Conservation (phyloP, 805 yeast genomes). For the Lipomyces lipofer region DNA sequence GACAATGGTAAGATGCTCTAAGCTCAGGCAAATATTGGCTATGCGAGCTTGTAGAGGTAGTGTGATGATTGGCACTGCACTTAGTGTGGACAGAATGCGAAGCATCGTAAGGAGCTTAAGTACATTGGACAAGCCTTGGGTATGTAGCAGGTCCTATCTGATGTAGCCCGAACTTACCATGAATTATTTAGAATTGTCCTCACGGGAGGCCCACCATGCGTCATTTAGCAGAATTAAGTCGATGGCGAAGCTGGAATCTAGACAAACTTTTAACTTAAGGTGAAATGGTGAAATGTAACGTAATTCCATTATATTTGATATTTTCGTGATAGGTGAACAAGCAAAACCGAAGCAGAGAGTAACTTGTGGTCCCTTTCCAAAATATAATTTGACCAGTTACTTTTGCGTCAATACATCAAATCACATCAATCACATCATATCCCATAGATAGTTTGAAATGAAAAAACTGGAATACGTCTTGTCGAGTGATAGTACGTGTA, state of each 20-base stretch:
- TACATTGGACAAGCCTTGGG: conserved; percentile 88
- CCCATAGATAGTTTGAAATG: conserved; percentile 77
- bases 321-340: no score
- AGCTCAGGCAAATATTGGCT: conserved; percentile 81
- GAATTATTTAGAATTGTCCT: conserved; percentile 54
- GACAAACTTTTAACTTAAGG: no score
- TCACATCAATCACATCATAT: conserved; percentile 39
- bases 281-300: no score
- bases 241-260: conserved; percentile 21
- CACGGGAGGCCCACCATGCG: conserved; percentile 98
- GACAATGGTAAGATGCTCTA: conserved; percentile 60
- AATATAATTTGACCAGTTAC: not conserved
- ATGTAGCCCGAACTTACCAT: not conserved
- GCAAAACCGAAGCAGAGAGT: no score
- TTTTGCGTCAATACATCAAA: not conserved
- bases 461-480: conserved; percentile 64
- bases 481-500: conserved; percentile 32
- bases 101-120: conserved; percentile 68
- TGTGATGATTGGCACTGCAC: conserved; percentile 86
- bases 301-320: no score
- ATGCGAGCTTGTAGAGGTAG: conserved; percentile 94
- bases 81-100: conserved; percentile 61
- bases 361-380: no score
- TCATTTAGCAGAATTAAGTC: conserved; percentile 63
- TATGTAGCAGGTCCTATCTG: conserved; percentile 44